Evolutionary conservation across 768 basidiomycete genomes (phyloP).

Genomic region (Kwoniella bestiolae): DNA sequence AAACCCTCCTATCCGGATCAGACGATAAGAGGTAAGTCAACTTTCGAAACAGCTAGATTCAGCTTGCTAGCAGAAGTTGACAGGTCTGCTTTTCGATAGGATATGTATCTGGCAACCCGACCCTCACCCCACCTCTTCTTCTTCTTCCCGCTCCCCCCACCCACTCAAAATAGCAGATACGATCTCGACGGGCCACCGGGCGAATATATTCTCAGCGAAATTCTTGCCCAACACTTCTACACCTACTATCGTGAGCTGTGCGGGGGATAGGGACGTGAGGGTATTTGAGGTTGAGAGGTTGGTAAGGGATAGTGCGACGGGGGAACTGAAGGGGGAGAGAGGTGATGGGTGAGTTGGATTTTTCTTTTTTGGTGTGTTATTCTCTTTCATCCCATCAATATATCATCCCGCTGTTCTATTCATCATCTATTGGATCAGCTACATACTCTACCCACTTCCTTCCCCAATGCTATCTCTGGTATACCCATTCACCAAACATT

Average conservation of each 20-base stretch:
- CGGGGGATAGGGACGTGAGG: constrained; percentile 70
- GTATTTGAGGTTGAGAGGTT: constrained; percentile 70
- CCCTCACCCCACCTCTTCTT: constrained; percentile 27
- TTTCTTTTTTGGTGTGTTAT: no score
- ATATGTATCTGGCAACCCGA: constrained; percentile 81
- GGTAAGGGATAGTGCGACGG: constrained; percentile 45
- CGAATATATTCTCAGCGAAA: constrained; percentile 83
- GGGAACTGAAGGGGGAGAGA: constrained; percentile 29
- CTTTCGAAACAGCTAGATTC: not conserved
- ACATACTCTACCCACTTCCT: no score
- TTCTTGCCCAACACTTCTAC: constrained; percentile 71
- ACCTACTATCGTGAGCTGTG: constrained; percentile 68
- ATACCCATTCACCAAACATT: no score
- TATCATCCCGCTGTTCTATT: no score
- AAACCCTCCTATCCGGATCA: constrained; percentile 52
- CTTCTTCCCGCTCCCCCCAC: constrained; percentile 40
- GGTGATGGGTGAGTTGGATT: constrained; percentile 52
- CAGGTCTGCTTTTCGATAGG: constrained; percentile 54
- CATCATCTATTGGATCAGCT: no score
- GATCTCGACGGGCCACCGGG: constrained; percentile 77
- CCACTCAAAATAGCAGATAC: constrained; percentile 70
- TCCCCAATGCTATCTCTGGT: not conserved
- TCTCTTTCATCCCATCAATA: no score
- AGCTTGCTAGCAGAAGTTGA: constrained; percentile 5
- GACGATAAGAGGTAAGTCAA: constrained; percentile 51